A percentile compares a stretch with the other conserved stretches of the same genome.
These are phyloP conservation scores for Aureobasidium zeae DNA, from an alignment of 2,329 filamentous ascomycete species.

Conservation along the genomic window DNA sequence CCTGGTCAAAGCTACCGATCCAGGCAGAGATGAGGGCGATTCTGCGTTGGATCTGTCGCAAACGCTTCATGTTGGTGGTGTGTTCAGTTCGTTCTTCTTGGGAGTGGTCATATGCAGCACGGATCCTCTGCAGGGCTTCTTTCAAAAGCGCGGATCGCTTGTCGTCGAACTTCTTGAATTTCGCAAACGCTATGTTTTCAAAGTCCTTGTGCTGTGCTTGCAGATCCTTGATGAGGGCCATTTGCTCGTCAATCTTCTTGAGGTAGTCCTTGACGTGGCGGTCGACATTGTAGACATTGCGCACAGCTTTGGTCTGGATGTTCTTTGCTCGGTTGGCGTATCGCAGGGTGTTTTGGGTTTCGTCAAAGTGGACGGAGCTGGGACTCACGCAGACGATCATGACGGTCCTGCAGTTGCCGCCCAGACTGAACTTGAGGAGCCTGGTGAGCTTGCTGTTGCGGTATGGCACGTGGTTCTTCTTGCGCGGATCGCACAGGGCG, in stretches of 20 bases:
- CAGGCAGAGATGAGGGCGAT: slow-evolving; percentile 82
- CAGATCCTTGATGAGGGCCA: slow-evolving; percentile 91
- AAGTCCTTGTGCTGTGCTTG: slow-evolving; percentile 87
- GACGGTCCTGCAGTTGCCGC: slow-evolving; percentile 96
- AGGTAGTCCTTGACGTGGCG: slow-evolving; percentile 98
- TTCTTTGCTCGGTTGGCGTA: slow-evolving; percentile 98
- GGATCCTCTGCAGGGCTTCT: slow-evolving; percentile 72
- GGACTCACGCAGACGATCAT: slow-evolving; percentile 99
- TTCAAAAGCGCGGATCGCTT: slow-evolving; percentile 67
- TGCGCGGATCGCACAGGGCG: slow-evolving; percentile 84
- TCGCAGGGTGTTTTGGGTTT: slow-evolving; percentile 93
- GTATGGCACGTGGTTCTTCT: slow-evolving; percentile 90
- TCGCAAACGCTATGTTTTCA: slow-evolving; percentile 70
- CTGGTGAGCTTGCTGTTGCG: slow-evolving; percentile 95
- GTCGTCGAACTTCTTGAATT: slow-evolving; percentile 83
- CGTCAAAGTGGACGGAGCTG: slow-evolving; percentile 92
- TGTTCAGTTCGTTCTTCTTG: slow-evolving; percentile 69
- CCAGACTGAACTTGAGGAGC: slow-evolving; percentile 90
- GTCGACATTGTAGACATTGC: slow-evolving; percentile 98
- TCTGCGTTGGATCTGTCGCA: slow-evolving; percentile 72
- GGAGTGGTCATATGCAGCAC: slow-evolving; percentile 75
- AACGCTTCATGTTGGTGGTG: slow-evolving; percentile 67
- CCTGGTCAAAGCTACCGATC: slow-evolving; percentile 81
- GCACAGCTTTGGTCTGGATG: slow-evolving; percentile 98
- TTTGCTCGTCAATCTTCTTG: slow-evolving; percentile 98